A percentile compares a stretch with the other conserved stretches of the same genome.
phyloP scores from a whole-genome alignment of 257 asterid species.

The Solanum bulbocastanum region DNA sequence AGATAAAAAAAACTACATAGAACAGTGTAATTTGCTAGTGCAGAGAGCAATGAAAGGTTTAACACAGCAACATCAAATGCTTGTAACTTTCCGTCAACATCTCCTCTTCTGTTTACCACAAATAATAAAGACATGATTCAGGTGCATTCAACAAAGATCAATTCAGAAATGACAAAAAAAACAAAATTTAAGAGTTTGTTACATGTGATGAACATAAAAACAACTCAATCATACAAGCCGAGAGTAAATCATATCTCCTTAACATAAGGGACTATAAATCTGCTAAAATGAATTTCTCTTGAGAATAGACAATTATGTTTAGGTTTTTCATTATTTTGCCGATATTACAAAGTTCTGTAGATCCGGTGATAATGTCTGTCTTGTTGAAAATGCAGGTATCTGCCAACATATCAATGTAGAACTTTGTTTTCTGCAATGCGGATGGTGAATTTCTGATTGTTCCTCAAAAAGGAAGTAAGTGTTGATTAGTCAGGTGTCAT shows the following conservation, averaged over 20 bases:
- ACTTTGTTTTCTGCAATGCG: conserved; percentile 87
- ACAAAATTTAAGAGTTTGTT: too few relatives aligned
- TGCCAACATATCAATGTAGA: conserved; percentile 85
- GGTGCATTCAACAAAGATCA: too few relatives aligned
- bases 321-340: too few relatives aligned
- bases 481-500: background rate
- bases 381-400: conserved; percentile 44
- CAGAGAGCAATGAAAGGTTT: too few relatives aligned
- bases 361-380: background rate
- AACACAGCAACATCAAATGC: too few relatives aligned
- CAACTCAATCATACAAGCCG: background rate
- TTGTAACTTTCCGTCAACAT: too few relatives aligned
- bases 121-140: too few relatives aligned
- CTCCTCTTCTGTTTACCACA: too few relatives aligned
- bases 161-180: too few relatives aligned
- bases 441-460: conserved; percentile 93
- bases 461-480: conserved; percentile 93
- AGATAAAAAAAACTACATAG: too few relatives aligned
- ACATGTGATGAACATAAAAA: too few relatives aligned
- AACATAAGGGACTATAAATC: background rate
- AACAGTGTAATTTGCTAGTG: too few relatives aligned
- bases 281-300: background rate
- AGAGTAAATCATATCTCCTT: background rate
- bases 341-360: background rate
- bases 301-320: background rate